These are phyloP conservation scores for Blumeria hordei DNA, from an alignment of 2,329 filamentous ascomycete species.

Conservation along the genomic window DNA sequence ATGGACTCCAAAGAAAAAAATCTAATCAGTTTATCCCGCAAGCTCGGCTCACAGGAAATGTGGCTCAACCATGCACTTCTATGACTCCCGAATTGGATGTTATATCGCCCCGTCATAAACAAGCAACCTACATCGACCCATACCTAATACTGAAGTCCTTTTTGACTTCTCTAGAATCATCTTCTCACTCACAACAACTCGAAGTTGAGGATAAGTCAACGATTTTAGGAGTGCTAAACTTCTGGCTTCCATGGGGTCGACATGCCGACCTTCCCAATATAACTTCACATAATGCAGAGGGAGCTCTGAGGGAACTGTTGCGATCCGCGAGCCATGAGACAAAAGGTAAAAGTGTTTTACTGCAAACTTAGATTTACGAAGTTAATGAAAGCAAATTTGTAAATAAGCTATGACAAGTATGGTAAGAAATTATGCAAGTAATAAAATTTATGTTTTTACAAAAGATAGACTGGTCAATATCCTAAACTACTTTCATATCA, in stretches of 20 bases:
- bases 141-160: conserved; percentile 5
- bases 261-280: conserved; percentile 2
- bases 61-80: conserved; percentile 31
- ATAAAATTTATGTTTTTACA: too few species aligned
- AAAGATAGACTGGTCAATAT: too few species aligned
- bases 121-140: conserved; percentile 3
- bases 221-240: conserved; percentile 11
- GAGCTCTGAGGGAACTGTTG: conserved; percentile 28
- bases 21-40: conserved; percentile 16
- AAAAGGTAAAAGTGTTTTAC: conserved; percentile 12
- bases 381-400: too few species aligned
- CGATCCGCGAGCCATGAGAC: conserved; percentile 16
- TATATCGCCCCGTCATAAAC: conserved; percentile 4
- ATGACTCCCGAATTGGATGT: conserved; percentile 14
- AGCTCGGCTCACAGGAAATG: conserved; percentile 26
- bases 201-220: conserved; percentile 6
- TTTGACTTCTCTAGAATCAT: conserved; percentile 10
- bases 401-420: too few species aligned
- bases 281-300: conserved; percentile 25
- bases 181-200: conserved; percentile 10
- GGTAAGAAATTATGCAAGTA: too few species aligned
- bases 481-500: too few species aligned
- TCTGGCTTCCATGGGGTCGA: conserved; percentile 14
- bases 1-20: conserved; percentile 14
- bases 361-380: background rate